Percentiles rank a stretch among this genome's conserved stretches.
These are phyloP conservation scores for Lactarius hengduanensis DNA, from an alignment of 768 basidiomycete species.

Conservation along the genomic window DNA sequence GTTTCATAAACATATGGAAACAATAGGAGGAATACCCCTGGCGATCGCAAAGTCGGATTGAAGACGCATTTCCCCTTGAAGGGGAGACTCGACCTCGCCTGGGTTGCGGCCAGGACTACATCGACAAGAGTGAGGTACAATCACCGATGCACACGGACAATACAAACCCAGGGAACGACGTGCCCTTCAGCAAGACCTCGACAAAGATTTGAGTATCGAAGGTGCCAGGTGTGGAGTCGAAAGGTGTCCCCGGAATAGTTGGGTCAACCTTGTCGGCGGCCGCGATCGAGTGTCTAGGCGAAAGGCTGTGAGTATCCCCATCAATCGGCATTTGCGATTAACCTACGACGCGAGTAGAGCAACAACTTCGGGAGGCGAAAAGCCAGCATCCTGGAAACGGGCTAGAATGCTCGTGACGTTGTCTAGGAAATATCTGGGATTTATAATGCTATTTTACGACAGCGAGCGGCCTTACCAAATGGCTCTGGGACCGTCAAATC, in stretches of 20 bases:
- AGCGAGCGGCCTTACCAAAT: slow-evolving; percentile 15
- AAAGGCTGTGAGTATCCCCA: slow-evolving; percentile 20
- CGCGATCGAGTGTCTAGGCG: slow-evolving; percentile 29
- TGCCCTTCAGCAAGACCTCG: slow-evolving; percentile 37
- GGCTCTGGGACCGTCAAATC: slow-evolving; percentile 40
- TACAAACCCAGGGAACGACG: slow-evolving; percentile 34
- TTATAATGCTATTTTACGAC: background rate
- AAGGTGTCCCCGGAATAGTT: slow-evolving; percentile 36
- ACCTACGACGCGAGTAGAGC: slow-evolving; percentile 38
- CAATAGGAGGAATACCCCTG: slow-evolving; percentile 19
- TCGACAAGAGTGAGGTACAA: slow-evolving; percentile 1
- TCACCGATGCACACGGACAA: background rate
- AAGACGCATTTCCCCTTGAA: slow-evolving; percentile 38
- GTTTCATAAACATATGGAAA: background rate
- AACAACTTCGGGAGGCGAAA: slow-evolving; percentile 35
- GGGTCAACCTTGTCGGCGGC: slow-evolving; percentile 31
- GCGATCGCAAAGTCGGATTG: slow-evolving; percentile 37
- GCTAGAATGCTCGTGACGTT: slow-evolving; percentile 30
- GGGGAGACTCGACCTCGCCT: slow-evolving; percentile 36
- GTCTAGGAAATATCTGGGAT: background rate
- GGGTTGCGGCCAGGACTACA: slow-evolving; percentile 30
- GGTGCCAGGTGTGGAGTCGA: slow-evolving; percentile 33
- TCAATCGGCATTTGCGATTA: background rate
- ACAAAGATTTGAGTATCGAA: slow-evolving; percentile 38
- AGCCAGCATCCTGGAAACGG: slow-evolving; percentile 38